Base-by-base conservation (phyloP, 2,329 filamentous ascomycete genomes). In the Cytospora leucostoma region DNA sequence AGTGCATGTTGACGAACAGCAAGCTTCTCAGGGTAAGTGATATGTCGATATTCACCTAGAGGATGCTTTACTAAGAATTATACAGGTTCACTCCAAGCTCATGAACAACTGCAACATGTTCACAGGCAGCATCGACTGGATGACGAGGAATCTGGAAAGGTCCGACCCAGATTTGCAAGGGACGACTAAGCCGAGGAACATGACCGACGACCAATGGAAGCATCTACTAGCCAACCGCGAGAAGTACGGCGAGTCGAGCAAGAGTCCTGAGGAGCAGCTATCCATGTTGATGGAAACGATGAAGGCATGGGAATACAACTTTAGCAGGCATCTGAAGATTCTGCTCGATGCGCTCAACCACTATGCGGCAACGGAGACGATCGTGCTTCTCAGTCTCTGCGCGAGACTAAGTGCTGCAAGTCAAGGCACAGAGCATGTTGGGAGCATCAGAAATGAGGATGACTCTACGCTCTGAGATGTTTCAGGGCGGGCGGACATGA, bases 1-100 rank as follows among this genome's bases (percentile, higher is more conserved):
- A 98, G 78, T 98, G 95, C 80, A 98, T 98, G 93, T 83, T 99
- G 68, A 99, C 95, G 21, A 97, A 99, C 75, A 92, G 92, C 73
- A 97, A 97, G 78, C 83, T 99, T 7, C 79, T 99, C 7, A 89
- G 92, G 77, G 94, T 97, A 83, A 68, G 82, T 76, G 13, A 51
- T 49, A 63, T 57, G 44, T 37, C 40, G 50, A 49, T 17, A 32
- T 44, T 61, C 35, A 58, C 19, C 40, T 12, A 12, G 44, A 19
- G 53, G 19, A 32, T 21, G 44, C 11, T 32, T 53, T 51, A 50
- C 65, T 66, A 52, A 66, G 34, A 21, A 49, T 37, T 15, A 12
- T n/a, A 34, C 54, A 97, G 94, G 96, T 99, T 73, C 94, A 98
- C 78, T 95, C 93, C 64, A 98, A 98, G 75, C 86, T 99, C 56